Evolutionary conservation across 2,329 filamentous ascomycete genomes (phyloP).

Genomic region (Neonectria ditissima): DNA sequence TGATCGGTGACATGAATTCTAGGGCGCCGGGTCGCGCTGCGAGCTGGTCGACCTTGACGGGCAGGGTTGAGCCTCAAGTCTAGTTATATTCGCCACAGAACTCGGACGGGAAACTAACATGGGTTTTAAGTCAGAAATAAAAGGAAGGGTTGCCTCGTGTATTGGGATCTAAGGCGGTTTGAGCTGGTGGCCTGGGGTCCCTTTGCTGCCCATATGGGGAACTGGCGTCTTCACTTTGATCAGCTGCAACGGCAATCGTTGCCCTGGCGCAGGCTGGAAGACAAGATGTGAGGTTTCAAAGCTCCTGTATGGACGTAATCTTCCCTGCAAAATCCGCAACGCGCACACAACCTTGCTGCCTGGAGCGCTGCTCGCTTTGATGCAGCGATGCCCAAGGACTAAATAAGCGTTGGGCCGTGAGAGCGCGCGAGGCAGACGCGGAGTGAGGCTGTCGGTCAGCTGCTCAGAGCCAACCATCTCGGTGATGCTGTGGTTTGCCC

Average conservation of each 20-base stretch:
- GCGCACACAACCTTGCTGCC: slow-evolving; percentile 11
- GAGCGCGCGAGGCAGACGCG: slow-evolving; percentile 16
- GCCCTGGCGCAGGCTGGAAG: background rate
- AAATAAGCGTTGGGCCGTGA: slow-evolving; percentile 25
- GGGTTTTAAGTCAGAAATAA: slow-evolving; percentile 14
- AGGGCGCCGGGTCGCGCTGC: slow-evolving; percentile 20
- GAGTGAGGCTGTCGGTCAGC: slow-evolving; percentile 15
- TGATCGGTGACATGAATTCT: slow-evolving; percentile 36
- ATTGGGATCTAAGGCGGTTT: slow-evolving; percentile 2
- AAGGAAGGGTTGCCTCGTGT: slow-evolving; percentile 11
- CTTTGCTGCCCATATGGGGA: background rate
- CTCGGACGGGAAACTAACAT: slow-evolving; percentile 10
- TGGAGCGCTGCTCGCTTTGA: slow-evolving; percentile 8
- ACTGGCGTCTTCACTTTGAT: slow-evolving; percentile 5
- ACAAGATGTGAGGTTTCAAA: background rate
- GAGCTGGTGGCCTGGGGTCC: slow-evolving; percentile 1
- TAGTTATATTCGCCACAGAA: background rate
- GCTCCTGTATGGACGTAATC: slow-evolving; percentile 6
- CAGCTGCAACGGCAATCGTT: slow-evolving; percentile 6
- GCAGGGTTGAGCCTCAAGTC: slow-evolving; percentile 19
- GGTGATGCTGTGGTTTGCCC: slow-evolving; percentile 30
- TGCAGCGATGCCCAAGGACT: slow-evolving; percentile 32
- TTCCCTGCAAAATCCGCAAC: background rate
- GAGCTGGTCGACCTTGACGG: slow-evolving; percentile 7
- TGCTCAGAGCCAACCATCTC: slow-evolving; percentile 34